These are phyloP conservation scores for Pittosporum tobira DNA, from an alignment of 129 eudicot genomes.

Conservation along the genomic window DNA sequence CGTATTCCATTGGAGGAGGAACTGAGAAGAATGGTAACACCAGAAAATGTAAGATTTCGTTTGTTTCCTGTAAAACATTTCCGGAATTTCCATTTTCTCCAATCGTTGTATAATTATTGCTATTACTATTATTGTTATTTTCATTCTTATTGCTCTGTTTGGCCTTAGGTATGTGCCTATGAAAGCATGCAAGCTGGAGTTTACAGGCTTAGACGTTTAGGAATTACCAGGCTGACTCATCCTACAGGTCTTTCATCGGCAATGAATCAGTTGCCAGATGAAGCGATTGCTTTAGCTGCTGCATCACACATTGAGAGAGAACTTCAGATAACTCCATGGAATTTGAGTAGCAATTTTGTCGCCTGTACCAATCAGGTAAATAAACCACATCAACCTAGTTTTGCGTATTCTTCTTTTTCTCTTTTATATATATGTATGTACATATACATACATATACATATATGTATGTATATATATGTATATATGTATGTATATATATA, in stretches of 20 bases:
- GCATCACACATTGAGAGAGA: conserved; percentile 98
- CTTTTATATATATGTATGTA: no score
- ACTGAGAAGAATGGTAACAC: conserved; percentile 83
- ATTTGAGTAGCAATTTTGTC: conserved; percentile 85
- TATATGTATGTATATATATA: no score
- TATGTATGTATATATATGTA: no score
- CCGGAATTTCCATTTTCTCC: neutral
- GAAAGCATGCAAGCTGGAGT: conserved; percentile 98
- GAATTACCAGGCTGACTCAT: conserved; percentile 69
- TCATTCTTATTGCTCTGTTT: neutral
- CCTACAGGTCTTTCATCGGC: conserved; percentile 85
- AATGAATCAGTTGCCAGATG: conserved; percentile 96
- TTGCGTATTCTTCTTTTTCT: neutral
- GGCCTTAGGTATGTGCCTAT: conserved; percentile 66
- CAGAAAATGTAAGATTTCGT: conserved; percentile 70
- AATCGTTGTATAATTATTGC: no score
- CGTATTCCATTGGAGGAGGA: conserved; percentile 91
- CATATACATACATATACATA: no score
- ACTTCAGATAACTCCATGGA: conserved; percentile 96
- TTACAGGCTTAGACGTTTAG: conserved; percentile 82
- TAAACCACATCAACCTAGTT: neutral
- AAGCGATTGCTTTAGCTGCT: conserved; percentile 95
- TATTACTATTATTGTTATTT: neutral
- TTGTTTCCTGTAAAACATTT: conserved; percentile 2
- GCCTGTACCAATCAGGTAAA: conserved; percentile 90